phyloP scores from a whole-genome alignment of 2,329 filamentous ascomycete genomes.

The Triangularia verruculosa region DNA sequence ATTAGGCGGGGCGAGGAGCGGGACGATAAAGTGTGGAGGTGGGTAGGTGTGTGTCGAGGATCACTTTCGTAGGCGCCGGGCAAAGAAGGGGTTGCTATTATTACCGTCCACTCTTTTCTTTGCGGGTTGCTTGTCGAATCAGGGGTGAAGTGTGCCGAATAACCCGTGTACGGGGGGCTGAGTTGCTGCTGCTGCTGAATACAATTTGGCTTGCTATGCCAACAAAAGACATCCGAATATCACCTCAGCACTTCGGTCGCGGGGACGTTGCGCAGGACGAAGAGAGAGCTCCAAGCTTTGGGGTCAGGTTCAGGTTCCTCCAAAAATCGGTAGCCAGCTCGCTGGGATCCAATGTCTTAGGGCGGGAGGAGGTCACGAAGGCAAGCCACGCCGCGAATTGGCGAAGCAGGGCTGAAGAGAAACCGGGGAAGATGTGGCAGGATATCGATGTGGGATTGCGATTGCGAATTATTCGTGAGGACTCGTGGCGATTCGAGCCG shows the following conservation, averaged over 20 bases:
- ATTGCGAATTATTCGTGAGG: not conserved
- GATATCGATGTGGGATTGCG: not conserved
- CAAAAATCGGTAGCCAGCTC: not conserved
- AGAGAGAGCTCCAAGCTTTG: not conserved
- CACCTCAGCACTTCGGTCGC: conserved; percentile 10
- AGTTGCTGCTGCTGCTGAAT: conserved; percentile 14
- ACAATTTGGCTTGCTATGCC: not conserved
- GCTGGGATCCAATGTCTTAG: not conserved
- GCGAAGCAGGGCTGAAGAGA: not conserved
- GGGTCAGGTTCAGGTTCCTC: not conserved
- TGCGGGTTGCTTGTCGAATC: conserved; percentile 9
- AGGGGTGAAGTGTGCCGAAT: conserved; percentile 16
- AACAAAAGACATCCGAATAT: conserved; percentile 7
- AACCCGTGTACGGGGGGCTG: conserved; percentile 18
- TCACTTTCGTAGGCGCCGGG: conserved; percentile 18
- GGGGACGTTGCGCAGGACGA: not conserved
- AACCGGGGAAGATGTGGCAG: not conserved
- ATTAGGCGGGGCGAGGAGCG: conserved; percentile 2
- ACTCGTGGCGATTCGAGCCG: not conserved
- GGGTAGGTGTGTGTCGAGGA: not conserved
- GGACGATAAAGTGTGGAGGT: not conserved
- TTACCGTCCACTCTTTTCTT: conserved; percentile 20
- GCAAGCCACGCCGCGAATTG: not conserved
- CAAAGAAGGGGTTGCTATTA: conserved; percentile 20
- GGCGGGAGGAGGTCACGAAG: not conserved